Conservation (phyloP, 2,329 filamentous ascomycete genomes). For the Alternaria postmessia region DNA sequence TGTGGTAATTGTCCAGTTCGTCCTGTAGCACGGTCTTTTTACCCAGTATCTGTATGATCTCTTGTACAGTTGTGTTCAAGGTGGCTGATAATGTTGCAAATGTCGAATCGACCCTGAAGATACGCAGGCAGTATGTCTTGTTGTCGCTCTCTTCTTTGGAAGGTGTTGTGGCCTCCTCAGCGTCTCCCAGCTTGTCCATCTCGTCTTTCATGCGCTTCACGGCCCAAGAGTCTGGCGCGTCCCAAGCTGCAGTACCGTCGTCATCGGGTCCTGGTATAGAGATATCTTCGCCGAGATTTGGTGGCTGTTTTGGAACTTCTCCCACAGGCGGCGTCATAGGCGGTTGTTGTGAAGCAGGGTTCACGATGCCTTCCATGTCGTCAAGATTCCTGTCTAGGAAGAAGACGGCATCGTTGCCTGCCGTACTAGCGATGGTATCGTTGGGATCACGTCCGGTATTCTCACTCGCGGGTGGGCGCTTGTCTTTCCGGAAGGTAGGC, state of each 20-base stretch:
- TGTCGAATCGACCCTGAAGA: constrained; percentile 92
- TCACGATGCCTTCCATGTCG: constrained; percentile 91
- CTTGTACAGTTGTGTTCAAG: constrained; percentile 82
- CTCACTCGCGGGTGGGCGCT: constrained; percentile 38
- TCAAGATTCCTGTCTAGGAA: constrained; percentile 86
- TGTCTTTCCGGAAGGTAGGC: constrained; percentile 61
- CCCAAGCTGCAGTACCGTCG: constrained; percentile 71
- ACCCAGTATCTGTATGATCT: constrained; percentile 87
- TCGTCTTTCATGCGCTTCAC: constrained; percentile 78
- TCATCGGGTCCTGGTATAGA: constrained; percentile 45
- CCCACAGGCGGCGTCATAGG: constrained; percentile 72
- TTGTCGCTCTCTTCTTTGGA: constrained; percentile 76
- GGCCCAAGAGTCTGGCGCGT: constrained; percentile 96
- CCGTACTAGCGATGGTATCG: constrained; percentile 49
- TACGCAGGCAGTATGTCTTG: constrained; percentile 86
- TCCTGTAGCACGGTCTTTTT: constrained; percentile 95
- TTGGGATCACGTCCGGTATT: constrained; percentile 55
- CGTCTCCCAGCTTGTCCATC: constrained; percentile 64
- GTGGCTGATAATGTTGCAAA: constrained; percentile 90
- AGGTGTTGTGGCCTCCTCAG: constrained; percentile 73
- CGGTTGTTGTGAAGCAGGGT: constrained; percentile 61
- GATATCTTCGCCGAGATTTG: constrained; percentile 56
- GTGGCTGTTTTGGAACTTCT: constrained; percentile 57
- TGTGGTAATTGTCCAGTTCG: constrained; percentile 91
- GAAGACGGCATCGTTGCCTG: constrained; percentile 69